phyloP scores from a whole-genome alignment of 495 filamentous ascomycete genomes.

The Letharia columbiana region DNA sequence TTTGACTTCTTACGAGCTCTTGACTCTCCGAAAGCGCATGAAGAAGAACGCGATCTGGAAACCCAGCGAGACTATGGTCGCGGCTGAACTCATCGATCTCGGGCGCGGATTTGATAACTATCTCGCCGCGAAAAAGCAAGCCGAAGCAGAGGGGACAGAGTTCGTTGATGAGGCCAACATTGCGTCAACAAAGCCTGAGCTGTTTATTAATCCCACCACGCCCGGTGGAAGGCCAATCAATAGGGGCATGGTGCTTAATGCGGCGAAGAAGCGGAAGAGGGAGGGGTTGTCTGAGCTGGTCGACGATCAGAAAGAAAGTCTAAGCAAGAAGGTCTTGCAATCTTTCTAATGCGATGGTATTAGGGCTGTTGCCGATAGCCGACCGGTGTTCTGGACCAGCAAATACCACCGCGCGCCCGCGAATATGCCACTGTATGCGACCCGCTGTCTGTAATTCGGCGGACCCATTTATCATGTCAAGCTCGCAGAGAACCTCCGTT shows the following conservation, averaged over 20 bases:
- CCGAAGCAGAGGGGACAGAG: background rate
- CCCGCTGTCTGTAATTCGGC: background rate
- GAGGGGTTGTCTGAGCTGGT: constrained; percentile 4
- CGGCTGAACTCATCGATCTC: constrained; percentile 9
- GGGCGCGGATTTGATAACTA: constrained; percentile 11
- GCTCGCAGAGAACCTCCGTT: background rate
- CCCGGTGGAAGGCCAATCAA: constrained; percentile 10
- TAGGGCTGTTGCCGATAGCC: background rate
- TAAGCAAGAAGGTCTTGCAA: constrained; percentile 5
- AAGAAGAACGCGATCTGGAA: constrained; percentile 16
- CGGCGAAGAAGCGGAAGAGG: constrained; percentile 16
- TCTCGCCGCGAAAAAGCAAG: constrained; percentile 9
- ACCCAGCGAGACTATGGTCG: constrained; percentile 15
- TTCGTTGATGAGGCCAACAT: constrained; percentile 8
- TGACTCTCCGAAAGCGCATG: constrained; percentile 15
- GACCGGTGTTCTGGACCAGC: background rate
- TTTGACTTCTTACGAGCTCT: constrained; percentile 10
- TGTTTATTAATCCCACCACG: constrained; percentile 4
- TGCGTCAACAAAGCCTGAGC: background rate
- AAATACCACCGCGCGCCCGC: background rate
- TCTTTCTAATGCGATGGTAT: background rate
- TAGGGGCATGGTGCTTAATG: constrained; percentile 14
- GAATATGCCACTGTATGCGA: background rate
- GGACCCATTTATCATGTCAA: background rate
- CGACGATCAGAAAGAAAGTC: constrained; percentile 2